Evolutionary conservation across 129 eudicot genomes (phyloP), one percentile per base, ranked within the genome.

Genomic region (Saposhnikovia divaricata): DNA sequence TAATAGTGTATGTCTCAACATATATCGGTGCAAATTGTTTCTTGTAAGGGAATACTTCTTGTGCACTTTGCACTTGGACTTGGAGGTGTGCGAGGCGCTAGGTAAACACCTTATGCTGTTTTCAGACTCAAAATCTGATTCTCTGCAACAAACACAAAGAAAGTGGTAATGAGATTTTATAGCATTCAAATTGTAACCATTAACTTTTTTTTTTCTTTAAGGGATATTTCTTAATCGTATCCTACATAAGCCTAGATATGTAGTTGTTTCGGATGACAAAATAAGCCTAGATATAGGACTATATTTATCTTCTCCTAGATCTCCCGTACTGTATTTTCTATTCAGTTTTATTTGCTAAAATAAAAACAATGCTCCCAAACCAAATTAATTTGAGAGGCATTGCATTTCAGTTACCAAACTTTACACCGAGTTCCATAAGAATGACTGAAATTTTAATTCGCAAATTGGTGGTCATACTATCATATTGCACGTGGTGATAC

Each of bases 71-170:
- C 8, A 73, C 21, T 21, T 27, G 3, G 53, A 40, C 3, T 23
- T 73, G 27, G 25, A 43, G 16, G 37, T 6, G 34, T 61, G 15
- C 5, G 28, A 61, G 69, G 69, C 6, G 15, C 69, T 25, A 28
- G 84, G 80, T 61, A 80, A 27, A 61, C 65, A 68, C 75, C 77
- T 87, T 59, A 83, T 83, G 81, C 66, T 85, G 65, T 85, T 87
- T 45, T 83, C 86, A 23, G 85, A 77, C 74, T 84, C 82, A 25
- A 82, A 77, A 81, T 61, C 34, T n/a, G 81, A 82, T 81, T 82
- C 89, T 81, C 97, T 89, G 51, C 82, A 81, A 79, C 83, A 83
- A 77, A 88, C 76, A 46, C 51, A 80, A 59, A 39, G 13, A 50
- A 80, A 23, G 46, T 68, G 25, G 38, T 21, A 34, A 63, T 31